Evolutionary conservation across 1,139 yeast genomes (phyloP), one percentile per base, ranked within the genome.

Genomic region (Candida neerlandica): DNA sequence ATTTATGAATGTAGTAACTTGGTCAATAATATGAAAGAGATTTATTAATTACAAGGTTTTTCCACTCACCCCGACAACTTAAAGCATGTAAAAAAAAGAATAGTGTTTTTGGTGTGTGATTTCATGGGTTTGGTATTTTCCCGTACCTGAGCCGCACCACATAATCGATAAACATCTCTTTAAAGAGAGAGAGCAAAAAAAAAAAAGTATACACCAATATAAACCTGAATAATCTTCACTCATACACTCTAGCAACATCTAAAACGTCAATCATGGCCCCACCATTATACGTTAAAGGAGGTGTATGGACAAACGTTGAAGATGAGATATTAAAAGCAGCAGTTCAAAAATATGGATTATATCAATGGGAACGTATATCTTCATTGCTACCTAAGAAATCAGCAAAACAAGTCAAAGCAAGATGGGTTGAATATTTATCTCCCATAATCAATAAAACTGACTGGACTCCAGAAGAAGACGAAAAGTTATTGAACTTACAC

Each of bases 301-400:
- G 96, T 38, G 85, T 83, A 1, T 92, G 98, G 98, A 85, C 96
- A 2, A 86, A 89, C 62, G 84, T 88, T 7, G 98, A 92, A 61
- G 98, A 92, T 67, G 94, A 89, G 64, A 87, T 92, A 44, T 73
- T 94, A 45, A 85, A 86, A 58, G 96, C 97, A 0, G 97, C 97
- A 1, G 88, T 94, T 2, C 82, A 95, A 44, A 94, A 94, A 63
- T 94, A 94, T 65, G 99, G 99, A 0, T 73, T 91, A 19, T 91
- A 89, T 57, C 97, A 94, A 62, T 94, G 99, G 99, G 82, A 94
- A 6, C 81, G 97, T 46, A 95, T 94, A 4, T 89, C 97, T 2
- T 90, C 97, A 0, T 73, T 94, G 48, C 70, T 94, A 38, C 87
- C 91, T 12, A 84, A 87, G 62, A 94, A 92, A 66, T 85, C 91